A percentile compares a stretch with the other conserved stretches of the same genome.
These are phyloP conservation scores for Mitragyna speciosa DNA, from an alignment of 257 asterid genomes.

Conservation along the genomic window DNA sequence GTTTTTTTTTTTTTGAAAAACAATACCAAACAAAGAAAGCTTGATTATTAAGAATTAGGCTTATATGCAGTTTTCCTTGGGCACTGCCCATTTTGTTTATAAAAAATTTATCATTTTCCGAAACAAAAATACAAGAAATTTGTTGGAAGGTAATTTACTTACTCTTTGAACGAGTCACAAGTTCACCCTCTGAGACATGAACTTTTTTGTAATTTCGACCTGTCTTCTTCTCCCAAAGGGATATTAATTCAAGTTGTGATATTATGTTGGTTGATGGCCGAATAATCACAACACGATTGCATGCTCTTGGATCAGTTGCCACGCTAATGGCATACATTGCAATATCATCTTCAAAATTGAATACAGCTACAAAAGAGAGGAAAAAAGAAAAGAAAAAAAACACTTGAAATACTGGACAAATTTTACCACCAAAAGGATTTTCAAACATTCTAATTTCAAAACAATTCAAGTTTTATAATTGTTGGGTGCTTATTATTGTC, in stretches of 20 bases:
- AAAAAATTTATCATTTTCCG: too few species aligned
- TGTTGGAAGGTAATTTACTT: not conserved
- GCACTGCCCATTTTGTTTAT: too few species aligned
- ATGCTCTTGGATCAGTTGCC: conserved; percentile 46
- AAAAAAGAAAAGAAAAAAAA: not conserved
- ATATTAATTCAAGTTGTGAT: conserved; percentile 49
- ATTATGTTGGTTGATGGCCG: conserved; percentile 31
- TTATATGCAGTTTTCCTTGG: too few species aligned
- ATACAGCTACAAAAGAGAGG: conserved; percentile 27
- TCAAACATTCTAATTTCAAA: not conserved
- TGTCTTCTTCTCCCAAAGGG: conserved; percentile 46
- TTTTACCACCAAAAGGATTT: too few species aligned
- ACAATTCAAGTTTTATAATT: too few species aligned
- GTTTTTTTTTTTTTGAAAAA: too few species aligned
- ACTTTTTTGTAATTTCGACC: conserved; percentile 30
- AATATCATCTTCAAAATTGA: conserved; percentile 45
- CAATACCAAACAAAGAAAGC: too few species aligned
- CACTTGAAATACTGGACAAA: not conserved
- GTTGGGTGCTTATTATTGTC: too few species aligned
- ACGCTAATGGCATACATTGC: conserved; percentile 43
- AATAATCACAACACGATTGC: conserved; percentile 41
- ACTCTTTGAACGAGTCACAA: conserved; percentile 41
- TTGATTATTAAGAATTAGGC: too few species aligned
- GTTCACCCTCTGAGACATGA: conserved; percentile 40
- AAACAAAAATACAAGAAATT: too few species aligned